Evolutionary conservation across 441 rosid genomes (phyloP).

Genomic region (Aleurites moluccanus): DNA sequence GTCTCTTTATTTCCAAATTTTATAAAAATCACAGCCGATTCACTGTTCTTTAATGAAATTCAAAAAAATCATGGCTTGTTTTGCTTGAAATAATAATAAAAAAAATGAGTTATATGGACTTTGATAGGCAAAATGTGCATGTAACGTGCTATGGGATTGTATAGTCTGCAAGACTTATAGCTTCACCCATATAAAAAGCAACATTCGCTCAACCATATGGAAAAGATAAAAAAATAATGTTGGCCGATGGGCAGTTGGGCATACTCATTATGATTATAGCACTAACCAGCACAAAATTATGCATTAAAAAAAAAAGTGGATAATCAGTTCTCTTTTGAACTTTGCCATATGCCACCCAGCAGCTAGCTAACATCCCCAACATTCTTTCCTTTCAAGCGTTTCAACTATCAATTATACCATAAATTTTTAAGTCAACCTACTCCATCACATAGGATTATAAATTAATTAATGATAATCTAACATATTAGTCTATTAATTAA

Average conservation of each 20-base stretch:
- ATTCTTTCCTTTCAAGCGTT: constrained; percentile 54
- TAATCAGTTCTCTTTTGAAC: background rate
- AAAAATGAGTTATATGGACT: background rate
- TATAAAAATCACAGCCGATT: too few species aligned
- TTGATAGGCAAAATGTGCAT: background rate
- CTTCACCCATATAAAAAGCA: constrained; percentile 18
- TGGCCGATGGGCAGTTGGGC: background rate
- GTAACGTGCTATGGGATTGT: constrained; percentile 11
- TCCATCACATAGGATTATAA: too few species aligned
- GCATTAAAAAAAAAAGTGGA: background rate
- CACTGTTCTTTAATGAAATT: background rate
- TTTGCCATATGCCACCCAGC: constrained; percentile 3
- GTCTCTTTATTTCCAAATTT: too few species aligned
- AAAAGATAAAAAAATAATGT: background rate
- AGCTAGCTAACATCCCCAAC: constrained; percentile 7
- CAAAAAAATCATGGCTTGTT: background rate
- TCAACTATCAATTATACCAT: constrained; percentile 2
- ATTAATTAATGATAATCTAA: too few species aligned
- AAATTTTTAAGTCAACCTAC: too few species aligned
- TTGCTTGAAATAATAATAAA: background rate
- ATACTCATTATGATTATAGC: constrained; percentile 12
- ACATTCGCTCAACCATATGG: background rate
- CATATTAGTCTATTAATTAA: too few species aligned
- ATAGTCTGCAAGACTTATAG: constrained; percentile 14
- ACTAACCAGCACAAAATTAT: constrained; percentile 6